Percentiles rank a stretch among this genome's conserved stretches.
phyloP scores from a whole-genome alignment of 2,329 filamentous ascomycete species.

The Macrophomina tecta region DNA sequence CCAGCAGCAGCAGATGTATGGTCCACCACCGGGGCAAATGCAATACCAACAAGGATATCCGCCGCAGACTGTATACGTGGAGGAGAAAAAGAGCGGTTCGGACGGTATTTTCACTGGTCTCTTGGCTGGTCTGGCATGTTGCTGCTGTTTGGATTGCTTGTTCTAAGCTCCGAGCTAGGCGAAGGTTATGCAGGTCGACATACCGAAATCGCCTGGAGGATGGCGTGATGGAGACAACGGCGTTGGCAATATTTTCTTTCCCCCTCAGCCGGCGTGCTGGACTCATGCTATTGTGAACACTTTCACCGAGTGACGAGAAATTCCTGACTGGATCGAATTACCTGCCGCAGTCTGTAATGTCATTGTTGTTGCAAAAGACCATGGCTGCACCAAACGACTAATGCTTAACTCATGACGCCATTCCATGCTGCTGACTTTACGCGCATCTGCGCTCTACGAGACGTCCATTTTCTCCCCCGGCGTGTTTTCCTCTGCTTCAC shows the following conservation, averaged over 20 bases:
- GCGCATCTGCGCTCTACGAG: background rate
- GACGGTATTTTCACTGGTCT: constrained; percentile 12
- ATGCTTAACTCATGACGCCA: constrained; percentile 1
- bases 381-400: background rate
- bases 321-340: background rate
- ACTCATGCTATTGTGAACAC: background rate
- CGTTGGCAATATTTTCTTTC: background rate
- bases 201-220: background rate
- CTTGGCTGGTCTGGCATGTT: constrained; percentile 14
- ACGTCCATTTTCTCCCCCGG: constrained; percentile 26
- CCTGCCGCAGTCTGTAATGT: constrained; percentile 9
- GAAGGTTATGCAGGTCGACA: background rate
- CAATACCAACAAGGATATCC: constrained; percentile 23
- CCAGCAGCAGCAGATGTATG: constrained; percentile 18
- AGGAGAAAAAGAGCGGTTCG: constrained; percentile 21
- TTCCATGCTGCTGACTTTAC: background rate
- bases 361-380: background rate
- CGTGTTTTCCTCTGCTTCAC: constrained; percentile 28
- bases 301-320: background rate
- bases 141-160: constrained; percentile 20
- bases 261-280: constrained; percentile 2
- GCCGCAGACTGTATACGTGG: constrained; percentile 1
- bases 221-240: background rate
- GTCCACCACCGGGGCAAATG: constrained; percentile 14
- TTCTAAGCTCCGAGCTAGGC: background rate